Conservation (phyloP, 192 early-diverging fungal genomes). For the Coemansia sp. region DNA sequence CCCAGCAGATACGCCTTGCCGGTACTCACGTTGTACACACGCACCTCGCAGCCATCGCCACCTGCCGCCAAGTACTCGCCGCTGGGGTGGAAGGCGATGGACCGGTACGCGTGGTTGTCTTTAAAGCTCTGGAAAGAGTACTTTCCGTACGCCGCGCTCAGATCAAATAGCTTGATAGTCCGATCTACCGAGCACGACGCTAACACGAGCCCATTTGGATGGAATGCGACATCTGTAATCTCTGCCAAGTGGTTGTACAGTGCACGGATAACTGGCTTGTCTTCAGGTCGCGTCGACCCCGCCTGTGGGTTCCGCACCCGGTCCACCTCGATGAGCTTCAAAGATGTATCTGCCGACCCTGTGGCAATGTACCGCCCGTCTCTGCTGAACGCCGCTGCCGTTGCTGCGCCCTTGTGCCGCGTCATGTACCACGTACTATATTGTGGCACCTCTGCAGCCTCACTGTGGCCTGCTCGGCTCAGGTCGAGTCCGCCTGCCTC, state of each 20-base stretch:
- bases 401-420: constrained; percentile 73
- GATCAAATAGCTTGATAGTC: constrained; percentile 88
- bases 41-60: constrained; percentile 75
- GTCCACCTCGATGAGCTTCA: constrained; percentile 89
- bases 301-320: constrained; percentile 66
- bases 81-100: constrained; percentile 90
- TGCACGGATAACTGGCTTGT: constrained; percentile 86
- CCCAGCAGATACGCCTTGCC: constrained; percentile 73
- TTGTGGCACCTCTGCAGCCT: constrained; percentile 44
- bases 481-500: constrained; percentile 28
- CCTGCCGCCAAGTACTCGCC: constrained; percentile 85
- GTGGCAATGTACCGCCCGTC: constrained; percentile 86
- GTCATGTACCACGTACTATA: constrained; percentile 73
- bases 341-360: constrained; percentile 81
- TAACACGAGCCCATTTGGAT: constrained; percentile 89
- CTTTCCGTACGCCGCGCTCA: constrained; percentile 79
- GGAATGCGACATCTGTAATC: constrained; percentile 85
- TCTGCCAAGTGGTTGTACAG: constrained; percentile 84
- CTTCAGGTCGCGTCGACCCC: constrained; percentile 63
- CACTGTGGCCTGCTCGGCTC: constrained; percentile 13
- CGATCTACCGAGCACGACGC: constrained; percentile 85
- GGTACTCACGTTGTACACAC: constrained; percentile 86
- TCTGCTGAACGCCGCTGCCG: constrained; percentile 63
- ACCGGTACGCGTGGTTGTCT: constrained; percentile 76
- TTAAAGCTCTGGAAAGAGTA: constrained; percentile 81